Percentiles rank a stretch among this genome's conserved stretches.
Conservation (phyloP, 768 basidiomycete genomes). For the Brasilioporus rufonigricans region DNA sequence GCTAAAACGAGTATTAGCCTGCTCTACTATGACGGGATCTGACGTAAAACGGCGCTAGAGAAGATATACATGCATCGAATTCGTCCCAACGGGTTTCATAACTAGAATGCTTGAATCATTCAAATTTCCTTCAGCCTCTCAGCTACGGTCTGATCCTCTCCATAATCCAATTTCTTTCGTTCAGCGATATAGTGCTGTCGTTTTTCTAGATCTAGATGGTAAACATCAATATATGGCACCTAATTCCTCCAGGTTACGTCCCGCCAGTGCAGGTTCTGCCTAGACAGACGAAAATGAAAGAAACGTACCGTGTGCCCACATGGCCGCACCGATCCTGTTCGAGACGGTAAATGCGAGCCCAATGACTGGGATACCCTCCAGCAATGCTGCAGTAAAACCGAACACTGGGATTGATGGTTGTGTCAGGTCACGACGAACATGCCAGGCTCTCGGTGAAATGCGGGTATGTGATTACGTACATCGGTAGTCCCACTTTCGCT, state of each 20-base stretch:
- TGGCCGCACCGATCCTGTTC: slow-evolving; percentile 87
- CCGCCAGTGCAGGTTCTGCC: too few relatives aligned
- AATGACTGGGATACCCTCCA: slow-evolving; percentile 79
- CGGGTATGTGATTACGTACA: slow-evolving; percentile 38
- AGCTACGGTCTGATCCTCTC: neutral
- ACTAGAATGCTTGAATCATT: neutral
- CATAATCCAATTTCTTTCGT: neutral
- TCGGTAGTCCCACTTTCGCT: slow-evolving; percentile 87
- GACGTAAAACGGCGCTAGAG: too few relatives aligned
- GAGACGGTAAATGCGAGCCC: slow-evolving; percentile 83
- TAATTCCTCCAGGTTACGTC: neutral
- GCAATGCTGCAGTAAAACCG: slow-evolving; percentile 78
- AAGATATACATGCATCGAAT: too few relatives aligned
- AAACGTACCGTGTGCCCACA: slow-evolving; percentile 84
- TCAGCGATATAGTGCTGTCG: slow-evolving; percentile 46
- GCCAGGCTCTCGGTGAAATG: neutral
- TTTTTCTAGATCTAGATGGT: slow-evolving; percentile 58
- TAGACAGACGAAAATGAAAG: neutral
- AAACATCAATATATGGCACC: neutral
- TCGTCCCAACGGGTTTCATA: neutral
- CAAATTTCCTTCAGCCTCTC: neutral
- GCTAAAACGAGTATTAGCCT: too few relatives aligned
- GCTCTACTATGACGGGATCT: too few relatives aligned
- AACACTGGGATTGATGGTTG: slow-evolving; percentile 50
- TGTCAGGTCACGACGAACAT: neutral